Conservation (phyloP, 345 rosid genomes). For the Tarenaya hassleriana region DNA sequence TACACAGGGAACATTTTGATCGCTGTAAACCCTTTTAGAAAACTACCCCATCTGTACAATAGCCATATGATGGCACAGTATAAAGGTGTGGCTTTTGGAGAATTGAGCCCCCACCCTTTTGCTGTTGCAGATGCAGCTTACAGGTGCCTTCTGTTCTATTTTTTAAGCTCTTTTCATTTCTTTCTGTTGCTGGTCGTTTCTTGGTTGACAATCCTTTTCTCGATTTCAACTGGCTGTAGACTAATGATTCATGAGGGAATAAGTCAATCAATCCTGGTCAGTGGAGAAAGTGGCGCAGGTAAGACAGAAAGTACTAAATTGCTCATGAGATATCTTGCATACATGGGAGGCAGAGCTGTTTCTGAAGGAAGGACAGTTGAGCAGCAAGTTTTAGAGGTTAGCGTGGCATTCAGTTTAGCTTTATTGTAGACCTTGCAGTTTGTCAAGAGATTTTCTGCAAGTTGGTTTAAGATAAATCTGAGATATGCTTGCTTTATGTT, state of each 20-base stretch:
- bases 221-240: slow-evolving; percentile 35
- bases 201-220: neutral
- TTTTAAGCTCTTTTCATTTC: neutral
- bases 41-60: slow-evolving; percentile 87
- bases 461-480: slow-evolving; percentile 4
- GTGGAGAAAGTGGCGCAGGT: slow-evolving; percentile 99
- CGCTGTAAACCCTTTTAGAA: slow-evolving; percentile 95
- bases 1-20: slow-evolving; percentile 92
- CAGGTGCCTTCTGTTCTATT: slow-evolving; percentile 43
- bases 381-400: slow-evolving; percentile 97
- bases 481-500: slow-evolving; percentile 14
- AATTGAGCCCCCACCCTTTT: slow-evolving; percentile 92
- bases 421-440: neutral
- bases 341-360: slow-evolving; percentile 98
- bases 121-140: slow-evolving; percentile 99
- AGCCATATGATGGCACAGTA: slow-evolving; percentile 97
- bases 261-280: slow-evolving; percentile 93
- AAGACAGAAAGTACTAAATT: slow-evolving; percentile 96
- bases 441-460: slow-evolving; percentile 4
- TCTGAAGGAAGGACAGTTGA: slow-evolving; percentile 92
- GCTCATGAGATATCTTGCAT: slow-evolving; percentile 98
- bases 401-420: neutral
- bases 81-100: slow-evolving; percentile 95
- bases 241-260: slow-evolving; percentile 85
- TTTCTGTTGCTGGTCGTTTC: slow-evolving; percentile 4